phyloP scores from a whole-genome alignment of 352 stramenopile species.

The Phytophthora agathidicida region DNA sequence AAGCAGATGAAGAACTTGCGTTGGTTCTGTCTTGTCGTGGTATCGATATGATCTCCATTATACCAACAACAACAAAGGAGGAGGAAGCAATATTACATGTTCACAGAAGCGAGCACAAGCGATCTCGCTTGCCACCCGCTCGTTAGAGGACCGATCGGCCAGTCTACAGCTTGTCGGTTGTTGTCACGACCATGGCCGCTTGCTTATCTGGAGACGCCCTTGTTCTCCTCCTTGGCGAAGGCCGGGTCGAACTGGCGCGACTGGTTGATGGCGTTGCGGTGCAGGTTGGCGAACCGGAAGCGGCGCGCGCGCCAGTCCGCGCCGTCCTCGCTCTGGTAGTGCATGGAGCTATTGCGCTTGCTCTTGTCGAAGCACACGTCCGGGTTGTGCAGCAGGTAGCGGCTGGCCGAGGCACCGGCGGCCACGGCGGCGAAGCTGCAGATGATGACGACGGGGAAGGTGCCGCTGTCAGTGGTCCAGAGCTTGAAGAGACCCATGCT shows the following conservation, averaged over 20 bases:
- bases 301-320: slow-evolving; percentile 45
- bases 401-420: slow-evolving; percentile 31
- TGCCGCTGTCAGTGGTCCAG: slow-evolving; percentile 57
- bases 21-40: too few species aligned
- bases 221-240: slow-evolving; percentile 62
- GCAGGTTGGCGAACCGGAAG: slow-evolving; percentile 58
- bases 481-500: slow-evolving; percentile 52
- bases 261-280: slow-evolving; percentile 69
- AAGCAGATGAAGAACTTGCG: too few species aligned
- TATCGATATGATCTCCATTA: too few species aligned
- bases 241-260: slow-evolving; percentile 60
- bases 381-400: slow-evolving; percentile 39
- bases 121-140: too few species aligned
- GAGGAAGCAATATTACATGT: too few species aligned
- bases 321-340: slow-evolving; percentile 39
- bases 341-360: slow-evolving; percentile 40
- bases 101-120: too few species aligned
- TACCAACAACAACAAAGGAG: too few species aligned
- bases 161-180: too few species aligned
- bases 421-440: slow-evolving; percentile 38
- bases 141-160: too few species aligned
- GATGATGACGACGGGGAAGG: slow-evolving; percentile 53
- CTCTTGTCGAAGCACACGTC: slow-evolving; percentile 53
- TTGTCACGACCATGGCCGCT: too few species aligned
- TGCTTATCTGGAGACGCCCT: slow-evolving; percentile 44